Evolutionary conservation across 139 green algal species (phyloP), one percentile per base, ranked within the genome.

Genomic region (Chlamydomonas sp.): DNA sequence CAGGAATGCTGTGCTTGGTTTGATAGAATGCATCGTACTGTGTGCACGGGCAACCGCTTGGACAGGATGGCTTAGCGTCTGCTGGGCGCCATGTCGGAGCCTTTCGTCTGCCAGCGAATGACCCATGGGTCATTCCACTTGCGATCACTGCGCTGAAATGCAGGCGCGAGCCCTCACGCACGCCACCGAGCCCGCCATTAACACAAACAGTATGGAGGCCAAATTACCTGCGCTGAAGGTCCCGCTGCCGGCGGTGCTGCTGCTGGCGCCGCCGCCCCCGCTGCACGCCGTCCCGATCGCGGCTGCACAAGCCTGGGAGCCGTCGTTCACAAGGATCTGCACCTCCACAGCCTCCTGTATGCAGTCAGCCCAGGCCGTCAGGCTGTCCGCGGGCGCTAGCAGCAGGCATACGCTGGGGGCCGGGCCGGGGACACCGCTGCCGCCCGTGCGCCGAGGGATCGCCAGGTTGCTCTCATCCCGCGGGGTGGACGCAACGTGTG

Each of bases 281-380:
- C 66, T 3, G 57, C 67, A 77, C 5, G 4, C 67, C 66, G 80
- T 58, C 49, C 67, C 66, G 57, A 86, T 18, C 58, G 81, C 59
- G 59, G 69, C 69, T 18, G 9, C n/a, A 60, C 68, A 63, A 61
- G 3, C 69, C 59, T 61, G 31, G 20, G 81, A 66, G 12, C 81
- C 81, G 60, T 86, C 81, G 60, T 86, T 5, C 69, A 86, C 15
- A 3, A 72, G 72, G 73, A 87, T 2, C 12, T 6, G 0, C 62
- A 80, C 83, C 62, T 87, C 72, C 61, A 87, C 73, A 4, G 75
- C 59, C 73, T 64, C 83, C 0, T 15, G n/a, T 10, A 87, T 87
- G n/a, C 5, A 72, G 12, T 74, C 62, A 2, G n/a, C 14, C 83
- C 83, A 87, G 0, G 8, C 31, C 4, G 2, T 10, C 83, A 87